phyloP scores from a whole-genome alignment of 129 eudicot genomes.

The carrot (Daucus carota) region DH1_v3.0 NC_030383.2:9473001-9473500 shows the following conservation, averaged over 20 bases:
- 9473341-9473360: conserved; percentile 59
- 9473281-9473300: conserved; percentile 29
- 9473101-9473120: not conserved
- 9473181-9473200: not conserved
- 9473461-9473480: conserved; percentile 89
- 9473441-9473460: conserved; percentile 67
- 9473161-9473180: not conserved
- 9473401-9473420: conserved; percentile 62
- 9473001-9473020: not conserved
- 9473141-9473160: not conserved
- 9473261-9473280: conserved; percentile 63
- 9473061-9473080: not conserved
- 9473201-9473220: not conserved
- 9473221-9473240: conserved; percentile 59
- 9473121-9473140: not conserved
- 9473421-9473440: conserved; percentile 66
- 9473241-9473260: conserved; percentile 62
- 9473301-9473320: conserved; percentile 27
- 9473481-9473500: conserved; percentile 76
- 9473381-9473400: conserved; percentile 80
- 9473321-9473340: conserved; percentile 10
- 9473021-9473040: conserved; percentile 45
- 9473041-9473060: conserved; percentile 62
- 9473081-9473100: not conserved
- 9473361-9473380: conserved; percentile 89